Base-by-base conservation (phyloP, 805 yeast genomes). In the Limtongozyma cylindracea region DNA sequence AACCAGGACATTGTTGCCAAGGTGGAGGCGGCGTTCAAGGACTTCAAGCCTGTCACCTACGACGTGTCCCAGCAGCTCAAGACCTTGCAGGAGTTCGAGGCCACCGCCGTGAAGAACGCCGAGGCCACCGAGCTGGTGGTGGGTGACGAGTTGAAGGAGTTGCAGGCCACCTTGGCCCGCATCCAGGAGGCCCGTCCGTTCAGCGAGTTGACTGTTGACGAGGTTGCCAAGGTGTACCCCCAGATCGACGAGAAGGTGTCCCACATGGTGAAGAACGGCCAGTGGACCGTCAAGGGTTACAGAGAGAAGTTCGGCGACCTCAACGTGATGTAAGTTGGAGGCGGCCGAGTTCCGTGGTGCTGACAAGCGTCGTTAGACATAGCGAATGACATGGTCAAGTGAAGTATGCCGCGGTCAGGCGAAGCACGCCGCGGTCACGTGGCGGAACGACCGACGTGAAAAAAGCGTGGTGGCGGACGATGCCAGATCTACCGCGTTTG, bases 271-370 rank as follows among this genome's bases (percentile, higher is more conserved):
- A 66, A 71, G 64, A 71, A 82, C 62, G 93, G 94, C 54, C 74
- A 74, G 61, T 82, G 93, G 91, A 77, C 76, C 44, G 91, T 82
- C 37, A 96, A 96, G 40, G 93, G 94, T 40, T 88, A 88, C 70
- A 70, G 74, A 56, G 96, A 88, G 56, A 88, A 82, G 69, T 88
- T 88, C 51, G 96, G 96, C 53, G 77, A 74, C 49, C 66, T 84
- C 55, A 78, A 84, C 41, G 78, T 80, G 49, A 88, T 84, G 95
- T 62, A 53, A 47, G 25, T 13, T n/a, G n/a, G n/a, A n/a, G n/a
- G n/a, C n/a, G n/a, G n/a, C n/a, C n/a, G n/a, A n/a, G n/a, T n/a
- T n/a, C n/a, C n/a, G n/a, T n/a, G n/a, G n/a, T n/a, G n/a, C n/a
- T n/a, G n/a, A n/a, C n/a, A n/a, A n/a, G n/a, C n/a, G n/a, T n/a